Evolutionary conservation across 2,329 filamentous ascomycete species (phyloP).

Genomic region (Colletotrichum sp.): DNA sequence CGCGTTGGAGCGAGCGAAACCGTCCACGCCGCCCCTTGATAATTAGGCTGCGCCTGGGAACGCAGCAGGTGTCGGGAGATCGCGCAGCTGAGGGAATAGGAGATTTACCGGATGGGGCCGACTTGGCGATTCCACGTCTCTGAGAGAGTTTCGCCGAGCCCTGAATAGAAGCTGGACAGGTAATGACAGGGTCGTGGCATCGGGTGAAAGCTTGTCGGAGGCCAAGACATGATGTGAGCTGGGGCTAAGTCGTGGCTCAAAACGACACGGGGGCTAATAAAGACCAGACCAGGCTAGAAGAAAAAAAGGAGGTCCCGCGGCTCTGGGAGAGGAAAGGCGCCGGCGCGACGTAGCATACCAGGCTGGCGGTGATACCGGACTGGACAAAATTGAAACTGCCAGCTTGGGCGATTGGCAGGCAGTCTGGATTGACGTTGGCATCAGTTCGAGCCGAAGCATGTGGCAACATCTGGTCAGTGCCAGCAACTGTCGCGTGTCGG

Average conservation of each 20-base stretch:
- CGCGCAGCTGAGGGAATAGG: not conserved
- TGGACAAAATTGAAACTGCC: not conserved
- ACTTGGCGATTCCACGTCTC: not conserved
- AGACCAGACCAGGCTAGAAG: not conserved
- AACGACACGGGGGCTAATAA: not conserved
- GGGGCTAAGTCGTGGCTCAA: not conserved
- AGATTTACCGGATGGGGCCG: not conserved
- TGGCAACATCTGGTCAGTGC: conserved; percentile 4
- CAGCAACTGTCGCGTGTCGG: not conserved
- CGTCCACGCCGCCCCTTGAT: not conserved
- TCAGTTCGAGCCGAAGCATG: not conserved
- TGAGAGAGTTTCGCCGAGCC: not conserved
- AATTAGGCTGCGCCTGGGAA: not conserved
- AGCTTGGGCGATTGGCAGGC: too few relatives aligned
- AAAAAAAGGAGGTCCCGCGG: not conserved
- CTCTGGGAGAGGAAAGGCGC: not conserved
- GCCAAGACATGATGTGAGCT: not conserved
- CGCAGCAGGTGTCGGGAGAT: not conserved
- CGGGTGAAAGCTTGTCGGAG: conserved; percentile 4
- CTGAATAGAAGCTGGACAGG: not conserved
- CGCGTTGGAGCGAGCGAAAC: not conserved
- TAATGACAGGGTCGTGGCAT: not conserved
- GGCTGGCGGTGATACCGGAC: not conserved
- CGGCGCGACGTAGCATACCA: not conserved
- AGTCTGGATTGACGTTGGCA: not conserved